Evolutionary conservation across 2,329 filamentous ascomycete genomes (phyloP).

Genomic region (Cercospora sp.): DNA sequence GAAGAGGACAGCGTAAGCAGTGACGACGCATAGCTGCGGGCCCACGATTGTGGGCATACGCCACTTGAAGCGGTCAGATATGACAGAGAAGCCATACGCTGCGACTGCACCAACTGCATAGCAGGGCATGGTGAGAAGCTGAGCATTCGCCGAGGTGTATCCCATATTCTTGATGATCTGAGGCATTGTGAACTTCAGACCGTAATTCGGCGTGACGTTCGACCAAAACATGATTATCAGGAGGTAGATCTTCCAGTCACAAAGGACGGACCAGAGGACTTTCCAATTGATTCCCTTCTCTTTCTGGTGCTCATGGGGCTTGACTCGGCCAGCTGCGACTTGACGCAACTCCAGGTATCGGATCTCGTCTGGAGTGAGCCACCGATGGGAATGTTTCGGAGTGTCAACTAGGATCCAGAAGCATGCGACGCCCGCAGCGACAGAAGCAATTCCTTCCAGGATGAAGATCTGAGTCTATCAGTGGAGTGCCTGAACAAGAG

Average conservation of each 20-base stretch:
- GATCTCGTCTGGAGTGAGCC: constrained; percentile 28
- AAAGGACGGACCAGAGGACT: constrained; percentile 41
- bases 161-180: constrained; percentile 23
- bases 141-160: constrained; percentile 25
- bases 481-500: too few species aligned
- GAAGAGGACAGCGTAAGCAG: constrained; percentile 29
- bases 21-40: constrained; percentile 23
- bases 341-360: constrained; percentile 21
- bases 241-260: constrained; percentile 53
- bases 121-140: constrained; percentile 35
- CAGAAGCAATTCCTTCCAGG: constrained; percentile 58
- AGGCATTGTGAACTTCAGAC: constrained; percentile 26
- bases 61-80: constrained; percentile 58
- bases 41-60: constrained; percentile 60
- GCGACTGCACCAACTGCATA: constrained; percentile 39
- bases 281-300: neutral
- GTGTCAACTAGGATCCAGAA: constrained; percentile 58
- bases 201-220: constrained; percentile 1
- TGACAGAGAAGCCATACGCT: constrained; percentile 46
- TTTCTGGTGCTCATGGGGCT: neutral
- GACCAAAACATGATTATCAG: constrained; percentile 43
- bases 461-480: constrained; percentile 47
- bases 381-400: constrained; percentile 31
- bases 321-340: neutral
- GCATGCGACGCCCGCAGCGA: constrained; percentile 54